Evolutionary conservation across 768 basidiomycete species (phyloP).

Genomic region (Lactarius indigo): DNA sequence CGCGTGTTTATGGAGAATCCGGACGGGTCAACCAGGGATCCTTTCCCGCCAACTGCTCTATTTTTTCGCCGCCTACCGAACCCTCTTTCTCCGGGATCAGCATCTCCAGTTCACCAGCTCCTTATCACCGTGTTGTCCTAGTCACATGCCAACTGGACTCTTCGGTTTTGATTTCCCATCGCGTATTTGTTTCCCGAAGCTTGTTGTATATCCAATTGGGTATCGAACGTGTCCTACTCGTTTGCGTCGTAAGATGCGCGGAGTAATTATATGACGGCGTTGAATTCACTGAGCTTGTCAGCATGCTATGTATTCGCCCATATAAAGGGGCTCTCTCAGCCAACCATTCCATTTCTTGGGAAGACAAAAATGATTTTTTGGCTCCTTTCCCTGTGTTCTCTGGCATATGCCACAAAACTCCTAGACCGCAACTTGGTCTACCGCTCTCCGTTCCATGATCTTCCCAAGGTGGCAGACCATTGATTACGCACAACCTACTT

Average conservation of each 20-base stretch:
- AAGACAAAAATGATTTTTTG: neutral
- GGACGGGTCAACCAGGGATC: neutral
- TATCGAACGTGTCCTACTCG: neutral
- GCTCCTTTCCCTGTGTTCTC: neutral
- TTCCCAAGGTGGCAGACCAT: constrained; percentile 19
- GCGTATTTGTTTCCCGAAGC: neutral
- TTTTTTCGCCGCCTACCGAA: neutral
- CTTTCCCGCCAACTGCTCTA: neutral
- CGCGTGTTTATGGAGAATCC: neutral
- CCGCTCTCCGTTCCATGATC: constrained; percentile 36
- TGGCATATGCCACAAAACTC: constrained; percentile 12
- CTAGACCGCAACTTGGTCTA: constrained; percentile 43
- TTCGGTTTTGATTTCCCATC: neutral
- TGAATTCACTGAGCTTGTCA: neutral
- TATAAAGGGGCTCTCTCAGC: neutral
- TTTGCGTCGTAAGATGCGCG: neutral
- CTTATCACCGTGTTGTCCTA: neutral
- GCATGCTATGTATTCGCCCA: too few relatives aligned
- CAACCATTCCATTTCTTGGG: neutral
- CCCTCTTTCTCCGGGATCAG: neutral
- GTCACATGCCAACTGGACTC: neutral
- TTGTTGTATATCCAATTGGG: neutral
- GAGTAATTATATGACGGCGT: neutral
- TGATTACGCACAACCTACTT: neutral
- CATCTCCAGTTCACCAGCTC: neutral